Base-by-base conservation (phyloP, 148 eudicot species). In the Suaeda aralocaspica region DNA sequence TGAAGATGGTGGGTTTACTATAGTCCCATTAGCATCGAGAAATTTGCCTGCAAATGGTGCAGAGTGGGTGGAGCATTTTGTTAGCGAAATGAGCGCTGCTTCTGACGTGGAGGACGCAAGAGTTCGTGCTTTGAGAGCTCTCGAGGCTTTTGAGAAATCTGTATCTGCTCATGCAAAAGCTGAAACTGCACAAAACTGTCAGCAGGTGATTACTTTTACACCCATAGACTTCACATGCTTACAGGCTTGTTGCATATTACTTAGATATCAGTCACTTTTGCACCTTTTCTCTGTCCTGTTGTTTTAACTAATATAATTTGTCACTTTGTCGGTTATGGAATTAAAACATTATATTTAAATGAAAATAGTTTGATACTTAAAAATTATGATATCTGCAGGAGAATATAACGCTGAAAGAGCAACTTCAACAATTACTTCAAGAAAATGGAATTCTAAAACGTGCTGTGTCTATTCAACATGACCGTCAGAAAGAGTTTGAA, bases 1-100 rank as follows among this genome's bases (percentile, higher is more conserved):
- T 78, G 85, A 70, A 52, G 69, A 52, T 73, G 76, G 60, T 75
- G 76, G 60, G 36, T 52, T 82, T 25, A 49, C 76, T 58, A 77
- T 77, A 41, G 84, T 79, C 61, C 70, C 77, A 52, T 56, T 75
- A 67, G 57, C 72, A 25, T 71, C 66, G 13, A 72, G 75, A 60
- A 84, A 69, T 66, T 59, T 62, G 16, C 78, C 85, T 52, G 39
- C 66, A 49, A 82, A 81, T 71, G 92, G 96, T 74, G 81, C 88
- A 12, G 88, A 87, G 77, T 92, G 97, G 97, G 97, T 92, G 80
- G 96, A 92, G 75, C 86, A 85, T 60, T 87, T 92, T 72, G 97
- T 92, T 18, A 76, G 75, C 49, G 96, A 92, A 76, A 88, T 89
- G 86, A 56, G 66, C 44, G 83, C 74, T 75, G 85, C 96, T 15